A percentile compares a stretch with the other conserved stretches of the same genome.
These are phyloP conservation scores for Lodderomyces parapsilosis DNA, from an alignment of 1,139 yeast genomes.

Conservation along the genomic window DNA sequence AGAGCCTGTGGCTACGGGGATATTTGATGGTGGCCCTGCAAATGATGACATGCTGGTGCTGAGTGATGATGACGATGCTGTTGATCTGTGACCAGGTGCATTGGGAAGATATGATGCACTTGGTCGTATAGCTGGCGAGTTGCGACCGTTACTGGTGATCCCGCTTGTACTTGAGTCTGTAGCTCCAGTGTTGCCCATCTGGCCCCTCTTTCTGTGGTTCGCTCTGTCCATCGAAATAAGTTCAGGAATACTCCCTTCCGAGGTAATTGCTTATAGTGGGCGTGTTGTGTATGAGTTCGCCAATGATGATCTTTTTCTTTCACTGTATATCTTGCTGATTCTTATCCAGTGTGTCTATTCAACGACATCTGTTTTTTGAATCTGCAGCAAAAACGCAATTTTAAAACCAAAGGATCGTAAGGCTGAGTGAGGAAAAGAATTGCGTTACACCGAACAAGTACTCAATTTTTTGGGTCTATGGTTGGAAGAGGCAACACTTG, in stretches of 20 bases:
- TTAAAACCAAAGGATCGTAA: background rate
- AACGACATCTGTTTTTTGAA: background rate
- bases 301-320: background rate
- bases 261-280: background rate
- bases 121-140: constrained; percentile 1
- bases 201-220: constrained; percentile 6
- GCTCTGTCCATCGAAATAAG: background rate
- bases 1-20: background rate
- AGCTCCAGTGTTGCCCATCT: background rate
- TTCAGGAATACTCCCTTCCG: background rate
- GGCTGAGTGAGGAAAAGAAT: background rate
- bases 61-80: constrained; percentile 1
- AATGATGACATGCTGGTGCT: background rate
- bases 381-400: background rate
- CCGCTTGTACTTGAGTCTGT: background rate
- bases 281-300: background rate
- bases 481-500: too few relatives aligned
- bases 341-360: background rate
- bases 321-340: background rate
- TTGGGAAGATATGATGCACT: background rate
- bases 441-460: too few relatives aligned
- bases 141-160: background rate
- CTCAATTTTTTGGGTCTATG: too few relatives aligned
- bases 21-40: constrained; percentile 4
- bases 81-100: background rate